These are phyloP conservation scores for Syzygium syzygioides DNA, from an alignment of 441 rosid genomes.

Conservation along the genomic window DNA sequence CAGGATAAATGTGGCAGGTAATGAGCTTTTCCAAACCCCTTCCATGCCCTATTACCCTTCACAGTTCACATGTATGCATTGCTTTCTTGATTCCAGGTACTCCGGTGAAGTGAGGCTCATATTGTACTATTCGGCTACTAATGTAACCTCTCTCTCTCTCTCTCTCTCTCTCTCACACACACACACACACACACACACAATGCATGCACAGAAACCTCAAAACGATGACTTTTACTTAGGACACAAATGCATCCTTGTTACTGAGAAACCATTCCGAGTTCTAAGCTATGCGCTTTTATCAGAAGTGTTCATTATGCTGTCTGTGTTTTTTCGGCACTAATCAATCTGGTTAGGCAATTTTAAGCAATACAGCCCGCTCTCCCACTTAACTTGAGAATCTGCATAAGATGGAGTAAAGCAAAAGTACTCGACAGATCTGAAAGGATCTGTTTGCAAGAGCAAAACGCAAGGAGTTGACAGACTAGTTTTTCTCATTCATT, in stretches of 20 bases:
- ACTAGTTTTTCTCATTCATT: neutral
- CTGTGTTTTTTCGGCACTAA: neutral
- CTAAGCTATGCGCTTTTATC: neutral
- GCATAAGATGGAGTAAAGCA: neutral
- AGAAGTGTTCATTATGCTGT: neutral
- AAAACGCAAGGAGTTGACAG: neutral
- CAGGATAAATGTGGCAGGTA: conserved; percentile 37
- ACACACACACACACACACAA: neutral
- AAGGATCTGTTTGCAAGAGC: neutral
- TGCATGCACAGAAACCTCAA: neutral
- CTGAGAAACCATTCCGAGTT: neutral
- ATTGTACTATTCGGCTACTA: conserved; percentile 19
- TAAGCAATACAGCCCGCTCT: too few species aligned
- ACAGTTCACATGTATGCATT: neutral
- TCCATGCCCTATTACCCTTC: neutral
- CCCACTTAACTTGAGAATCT: too few species aligned
- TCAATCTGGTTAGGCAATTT: neutral
- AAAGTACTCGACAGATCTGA: neutral
- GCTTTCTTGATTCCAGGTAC: conserved; percentile 16
- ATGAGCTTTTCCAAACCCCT: neutral
- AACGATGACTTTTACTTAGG: neutral
- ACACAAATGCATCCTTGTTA: neutral
- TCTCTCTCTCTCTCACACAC: neutral
- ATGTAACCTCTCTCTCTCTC: conserved; percentile 5
- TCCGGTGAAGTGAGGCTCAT: conserved; percentile 42